Conservation (phyloP, 495 filamentous ascomycete species). For the Pseudomonodictys pantanalensis region DNA sequence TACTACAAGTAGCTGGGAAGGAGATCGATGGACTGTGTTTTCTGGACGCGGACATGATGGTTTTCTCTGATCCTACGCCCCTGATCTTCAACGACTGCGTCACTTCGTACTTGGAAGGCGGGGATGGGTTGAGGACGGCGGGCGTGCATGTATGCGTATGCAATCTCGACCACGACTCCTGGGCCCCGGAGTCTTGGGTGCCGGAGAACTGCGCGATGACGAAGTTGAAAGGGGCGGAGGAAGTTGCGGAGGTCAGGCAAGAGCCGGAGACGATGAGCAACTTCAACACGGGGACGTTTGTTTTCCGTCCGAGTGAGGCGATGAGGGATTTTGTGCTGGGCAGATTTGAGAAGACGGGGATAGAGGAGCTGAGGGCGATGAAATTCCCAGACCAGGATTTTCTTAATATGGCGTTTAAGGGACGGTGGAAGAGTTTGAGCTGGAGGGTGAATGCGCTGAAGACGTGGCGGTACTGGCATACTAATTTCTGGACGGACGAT, state of each 20-base stretch:
- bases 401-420: slow-evolving; percentile 47
- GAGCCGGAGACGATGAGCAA: slow-evolving; percentile 38
- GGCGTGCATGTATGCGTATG: slow-evolving; percentile 53
- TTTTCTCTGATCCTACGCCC: slow-evolving; percentile 45
- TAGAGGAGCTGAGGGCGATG: slow-evolving; percentile 38
- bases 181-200: slow-evolving; percentile 51
- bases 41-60: slow-evolving; percentile 54
- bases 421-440: slow-evolving; percentile 44
- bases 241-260: slow-evolving; percentile 31
- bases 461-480: slow-evolving; percentile 52
- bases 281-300: slow-evolving; percentile 45
- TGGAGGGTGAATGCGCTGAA: slow-evolving; percentile 58
- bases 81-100: slow-evolving; percentile 43
- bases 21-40: slow-evolving; percentile 42
- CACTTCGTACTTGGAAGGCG: slow-evolving; percentile 3
- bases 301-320: slow-evolving; percentile 41
- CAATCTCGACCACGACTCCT: slow-evolving; percentile 47
- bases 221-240: slow-evolving; percentile 39
- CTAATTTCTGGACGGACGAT: slow-evolving; percentile 53
- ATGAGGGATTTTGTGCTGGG: slow-evolving; percentile 43
- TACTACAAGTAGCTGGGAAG: slow-evolving; percentile 35
- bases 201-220: slow-evolving; percentile 52
- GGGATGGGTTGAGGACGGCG: slow-evolving; percentile 31
- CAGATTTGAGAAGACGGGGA: slow-evolving; percentile 40
- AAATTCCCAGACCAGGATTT: slow-evolving; percentile 57